Base-by-base conservation (phyloP, 2,329 filamentous ascomycete genomes). In the Penicillium sp. region DNA sequence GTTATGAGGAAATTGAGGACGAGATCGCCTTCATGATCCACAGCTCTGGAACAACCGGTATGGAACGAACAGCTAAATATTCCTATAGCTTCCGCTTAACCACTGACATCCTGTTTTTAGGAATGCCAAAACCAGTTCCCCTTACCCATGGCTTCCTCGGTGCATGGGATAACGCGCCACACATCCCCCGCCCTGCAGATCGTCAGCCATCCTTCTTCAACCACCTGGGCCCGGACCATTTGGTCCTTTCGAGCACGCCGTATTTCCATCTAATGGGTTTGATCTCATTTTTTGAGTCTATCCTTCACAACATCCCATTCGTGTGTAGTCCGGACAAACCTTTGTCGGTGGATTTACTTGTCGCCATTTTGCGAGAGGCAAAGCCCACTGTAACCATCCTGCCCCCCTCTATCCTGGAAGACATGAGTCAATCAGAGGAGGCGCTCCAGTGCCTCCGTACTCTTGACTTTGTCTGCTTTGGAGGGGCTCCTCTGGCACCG, bases 231-330 rank as follows among this genome's bases (percentile, higher is more conserved):
- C 33, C 33, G 2, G 33, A 5, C 33, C 4, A 37, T 37, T 48
- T 50, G 1, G 31, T 47, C 6, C 48, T 62, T 11, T 27, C 45
- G 1, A 46, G 45, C 26, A 60, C 54, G 9, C 60, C 60, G n/a
- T 55, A 57, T 27, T 62, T 62, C 46, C 60, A 60, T 16, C 16
- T 62, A 1, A 59, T 62, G 60, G 60, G 57, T 3, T 16, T 59
- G 16, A 3, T 55, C 3, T 44, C 21, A 11, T 47, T 57, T 10
- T 27, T 53, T 27, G 33, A 53, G 9, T 48, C 57, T 11, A 47
- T 62, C 26, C 35, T 52, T 3, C 25, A 44, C n/a, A 25, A n/a
- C 0, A 52, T 45, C 2, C 57, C 60, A 0, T 57, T 59, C 6
- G 49, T 55, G 11, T 16, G 48, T 4, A 26, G 45, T 7, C 60